Conservation (phyloP, 805 yeast genomes). For the Saturnispora serradocipensis region DNA sequence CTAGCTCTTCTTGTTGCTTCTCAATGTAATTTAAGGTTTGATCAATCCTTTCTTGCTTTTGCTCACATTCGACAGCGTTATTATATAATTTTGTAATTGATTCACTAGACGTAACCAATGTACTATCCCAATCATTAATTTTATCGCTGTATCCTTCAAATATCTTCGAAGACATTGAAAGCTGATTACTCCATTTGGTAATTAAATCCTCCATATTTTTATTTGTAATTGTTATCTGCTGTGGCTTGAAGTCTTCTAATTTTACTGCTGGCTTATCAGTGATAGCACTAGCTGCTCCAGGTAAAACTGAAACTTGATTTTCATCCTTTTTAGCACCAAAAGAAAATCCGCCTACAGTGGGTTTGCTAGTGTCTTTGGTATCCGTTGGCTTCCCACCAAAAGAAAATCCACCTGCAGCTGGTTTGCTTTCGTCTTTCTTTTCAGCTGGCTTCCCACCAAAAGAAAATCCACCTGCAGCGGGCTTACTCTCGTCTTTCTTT, state of each 20-base stretch:
- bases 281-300: slow-evolving; percentile 1
- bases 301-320: slow-evolving; percentile 3
- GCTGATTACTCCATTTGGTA: slow-evolving; percentile 85
- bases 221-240: slow-evolving; percentile 73
- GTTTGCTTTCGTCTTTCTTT: slow-evolving; percentile 10
- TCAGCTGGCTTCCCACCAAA: slow-evolving; percentile 15
- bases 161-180: slow-evolving; percentile 61
- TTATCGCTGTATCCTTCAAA: slow-evolving; percentile 69
- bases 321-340: slow-evolving; percentile 15
- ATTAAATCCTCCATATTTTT: slow-evolving; percentile 89
- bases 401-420: slow-evolving; percentile 7
- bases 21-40: slow-evolving; percentile 80
- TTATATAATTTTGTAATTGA: slow-evolving; percentile 69
- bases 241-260: slow-evolving; percentile 51
- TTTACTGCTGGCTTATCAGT: slow-evolving; percentile 23
- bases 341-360: slow-evolving; percentile 12
- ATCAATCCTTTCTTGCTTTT: slow-evolving; percentile 75
- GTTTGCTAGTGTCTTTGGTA: slow-evolving; percentile 7
- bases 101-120: slow-evolving; percentile 76
- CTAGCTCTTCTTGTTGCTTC: slow-evolving; percentile 88
- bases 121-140: slow-evolving; percentile 78
- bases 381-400: slow-evolving; percentile 8
- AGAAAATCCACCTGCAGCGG: slow-evolving; percentile 11
- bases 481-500: slow-evolving; percentile 5
- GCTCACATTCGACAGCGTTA: slow-evolving; percentile 75